Evolutionary conservation across 2,329 filamentous ascomycete species (phyloP).

Genomic region (Sporothrix brasiliensis): DNA sequence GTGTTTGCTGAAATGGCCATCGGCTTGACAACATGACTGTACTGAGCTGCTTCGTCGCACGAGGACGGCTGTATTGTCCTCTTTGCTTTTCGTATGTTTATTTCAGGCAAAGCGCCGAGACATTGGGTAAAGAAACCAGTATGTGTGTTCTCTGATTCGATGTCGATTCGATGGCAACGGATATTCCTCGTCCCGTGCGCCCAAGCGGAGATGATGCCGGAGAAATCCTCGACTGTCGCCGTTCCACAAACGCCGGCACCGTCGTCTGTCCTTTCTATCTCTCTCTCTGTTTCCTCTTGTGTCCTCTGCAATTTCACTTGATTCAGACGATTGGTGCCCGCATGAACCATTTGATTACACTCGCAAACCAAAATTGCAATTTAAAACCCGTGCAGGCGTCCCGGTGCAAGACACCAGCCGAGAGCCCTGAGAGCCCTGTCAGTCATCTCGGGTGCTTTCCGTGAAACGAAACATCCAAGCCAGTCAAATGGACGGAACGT

Average conservation of each 20-base stretch:
- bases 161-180: neutral
- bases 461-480: constrained; percentile 19
- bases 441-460: constrained; percentile 23
- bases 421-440: neutral
- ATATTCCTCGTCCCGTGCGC: constrained; percentile 1
- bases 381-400: neutral
- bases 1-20: no score
- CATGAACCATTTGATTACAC: constrained; percentile 17
- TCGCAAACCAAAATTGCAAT: neutral
- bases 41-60: neutral
- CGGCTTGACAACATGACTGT: neutral
- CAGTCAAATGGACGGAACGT: neutral
- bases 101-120: constrained; percentile 14
- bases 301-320: neutral
- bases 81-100: neutral
- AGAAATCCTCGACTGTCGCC: no score
- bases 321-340: neutral
- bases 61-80: neutral
- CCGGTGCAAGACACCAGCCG: constrained; percentile 7
- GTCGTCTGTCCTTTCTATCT: neutral
- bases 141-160: neutral
- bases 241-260: neutral
- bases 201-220: constrained; percentile 3
- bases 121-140: neutral
- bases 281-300: neutral